Conservation (phyloP, 2,329 filamentous ascomycete genomes). For the Ceratocystiopsis sp. region DNA sequence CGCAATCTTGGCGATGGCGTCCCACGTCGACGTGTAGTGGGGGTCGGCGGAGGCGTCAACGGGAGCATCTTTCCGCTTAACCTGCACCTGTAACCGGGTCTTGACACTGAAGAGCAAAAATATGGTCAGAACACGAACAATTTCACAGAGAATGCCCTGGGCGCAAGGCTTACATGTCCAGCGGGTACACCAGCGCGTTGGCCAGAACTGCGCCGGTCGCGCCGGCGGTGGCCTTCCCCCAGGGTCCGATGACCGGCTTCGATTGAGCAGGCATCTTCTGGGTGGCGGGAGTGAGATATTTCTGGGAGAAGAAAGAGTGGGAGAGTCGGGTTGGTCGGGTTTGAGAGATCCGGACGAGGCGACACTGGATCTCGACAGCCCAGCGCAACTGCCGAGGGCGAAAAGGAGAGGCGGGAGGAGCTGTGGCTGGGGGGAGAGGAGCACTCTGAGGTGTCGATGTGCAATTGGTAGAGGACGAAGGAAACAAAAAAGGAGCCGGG, state of each 20-base stretch:
- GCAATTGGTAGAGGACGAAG: background rate
- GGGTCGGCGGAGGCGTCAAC: conserved; percentile 30
- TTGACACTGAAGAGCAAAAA: conserved; percentile 50
- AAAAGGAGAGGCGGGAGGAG: too few species aligned
- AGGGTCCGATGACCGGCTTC: conserved; percentile 66
- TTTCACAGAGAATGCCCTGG: too few species aligned
- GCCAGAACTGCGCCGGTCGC: conserved; percentile 86
- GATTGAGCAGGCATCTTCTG: conserved; percentile 36
- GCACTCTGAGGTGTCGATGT: background rate
- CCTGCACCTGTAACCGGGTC: conserved; percentile 87
- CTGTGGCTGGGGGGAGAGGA: too few species aligned
- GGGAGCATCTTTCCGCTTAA: conserved; percentile 42
- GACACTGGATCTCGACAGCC: too few species aligned
- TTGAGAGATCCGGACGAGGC: too few species aligned
- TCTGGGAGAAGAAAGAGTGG: background rate
- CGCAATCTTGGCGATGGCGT: conserved; percentile 74
- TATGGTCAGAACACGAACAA: too few species aligned
- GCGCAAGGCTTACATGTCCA: conserved; percentile 62
- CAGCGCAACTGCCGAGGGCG: background rate
- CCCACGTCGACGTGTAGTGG: conserved; percentile 75
- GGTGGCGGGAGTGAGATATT: background rate
- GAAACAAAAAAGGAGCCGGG: background rate
- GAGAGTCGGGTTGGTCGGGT: background rate
- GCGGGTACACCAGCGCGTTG: conserved; percentile 86
- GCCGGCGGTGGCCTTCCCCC: conserved; percentile 84